Conservation (phyloP, 73 alveolate genomes). For the Stentor coeruleus region DNA sequence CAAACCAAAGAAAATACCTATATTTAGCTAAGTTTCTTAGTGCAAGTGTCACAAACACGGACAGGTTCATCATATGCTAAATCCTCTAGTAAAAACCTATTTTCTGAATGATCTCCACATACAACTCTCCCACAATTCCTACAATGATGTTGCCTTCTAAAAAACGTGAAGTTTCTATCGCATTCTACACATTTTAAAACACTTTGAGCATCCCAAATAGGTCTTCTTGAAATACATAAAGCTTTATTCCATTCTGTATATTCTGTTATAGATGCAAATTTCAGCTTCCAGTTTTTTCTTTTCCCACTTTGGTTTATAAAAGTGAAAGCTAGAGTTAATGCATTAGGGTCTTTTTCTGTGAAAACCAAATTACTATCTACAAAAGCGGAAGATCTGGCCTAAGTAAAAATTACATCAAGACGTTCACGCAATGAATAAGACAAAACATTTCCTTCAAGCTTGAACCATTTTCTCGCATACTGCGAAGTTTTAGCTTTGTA, state of each 20-base stretch:
- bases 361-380: background rate
- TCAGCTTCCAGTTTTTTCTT: background rate
- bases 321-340: background rate
- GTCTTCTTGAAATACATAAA: background rate
- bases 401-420: background rate
- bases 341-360: background rate
- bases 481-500: background rate
- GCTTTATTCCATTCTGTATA: background rate
- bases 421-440: background rate
- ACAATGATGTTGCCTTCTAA: slow-evolving; percentile 15
- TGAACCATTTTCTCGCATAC: background rate
- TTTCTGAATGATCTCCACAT: background rate
- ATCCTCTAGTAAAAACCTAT: background rate
- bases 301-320: background rate
- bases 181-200: background rate
- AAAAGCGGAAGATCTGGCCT: background rate
- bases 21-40: background rate
- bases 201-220: background rate
- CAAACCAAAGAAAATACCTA: too few relatives aligned
- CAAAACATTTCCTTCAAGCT: background rate
- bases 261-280: background rate
- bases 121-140: background rate
- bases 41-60: slow-evolving; percentile 23
- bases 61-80: background rate
- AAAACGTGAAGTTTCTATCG: background rate